Conservation (phyloP, 768 basidiomycete genomes). For the Phylloporus sp. region DNA sequence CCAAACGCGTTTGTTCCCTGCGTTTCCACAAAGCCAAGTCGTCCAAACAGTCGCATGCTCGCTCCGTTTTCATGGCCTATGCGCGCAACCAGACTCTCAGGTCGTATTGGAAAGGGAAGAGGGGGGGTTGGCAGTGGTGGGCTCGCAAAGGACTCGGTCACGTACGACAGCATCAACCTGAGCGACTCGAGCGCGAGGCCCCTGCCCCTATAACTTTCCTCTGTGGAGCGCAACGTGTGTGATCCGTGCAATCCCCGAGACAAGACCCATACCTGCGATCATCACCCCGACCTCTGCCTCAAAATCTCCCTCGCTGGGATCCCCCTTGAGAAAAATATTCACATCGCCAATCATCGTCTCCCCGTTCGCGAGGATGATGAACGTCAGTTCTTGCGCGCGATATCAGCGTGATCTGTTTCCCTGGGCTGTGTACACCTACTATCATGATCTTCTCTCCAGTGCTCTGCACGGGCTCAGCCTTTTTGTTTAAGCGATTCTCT, state of each 20-base stretch:
- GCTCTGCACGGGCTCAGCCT: slow-evolving; percentile 41
- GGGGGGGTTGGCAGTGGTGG: slow-evolving; percentile 24
- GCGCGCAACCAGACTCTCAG: slow-evolving; percentile 55
- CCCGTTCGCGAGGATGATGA: slow-evolving; percentile 66
- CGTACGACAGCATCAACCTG: slow-evolving; percentile 63
- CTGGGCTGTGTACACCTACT: slow-evolving; percentile 36
- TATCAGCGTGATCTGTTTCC: neutral
- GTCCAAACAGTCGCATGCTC: slow-evolving; percentile 68
- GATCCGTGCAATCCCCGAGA: neutral
- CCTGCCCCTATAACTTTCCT: slow-evolving; percentile 59
- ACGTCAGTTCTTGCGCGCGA: slow-evolving; percentile 62
- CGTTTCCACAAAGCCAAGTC: slow-evolving; percentile 67
- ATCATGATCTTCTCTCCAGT: slow-evolving; percentile 84
- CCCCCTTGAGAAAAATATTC: slow-evolving; percentile 78
- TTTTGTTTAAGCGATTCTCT: neutral
- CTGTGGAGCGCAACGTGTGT: slow-evolving; percentile 35
- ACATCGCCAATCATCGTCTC: slow-evolving; percentile 84
- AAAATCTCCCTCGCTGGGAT: slow-evolving; percentile 38
- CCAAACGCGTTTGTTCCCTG: slow-evolving; percentile 70
- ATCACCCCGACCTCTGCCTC: slow-evolving; percentile 89
- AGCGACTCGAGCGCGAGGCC: slow-evolving; percentile 63
- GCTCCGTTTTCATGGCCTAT: slow-evolving; percentile 65
- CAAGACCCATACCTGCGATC: slow-evolving; percentile 67
- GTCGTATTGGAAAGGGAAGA: slow-evolving; percentile 40
- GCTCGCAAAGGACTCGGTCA: slow-evolving; percentile 38